Base-by-base conservation (phyloP, 2,329 filamentous ascomycete species). In the Stagonosporopsis vannaccii region DNA sequence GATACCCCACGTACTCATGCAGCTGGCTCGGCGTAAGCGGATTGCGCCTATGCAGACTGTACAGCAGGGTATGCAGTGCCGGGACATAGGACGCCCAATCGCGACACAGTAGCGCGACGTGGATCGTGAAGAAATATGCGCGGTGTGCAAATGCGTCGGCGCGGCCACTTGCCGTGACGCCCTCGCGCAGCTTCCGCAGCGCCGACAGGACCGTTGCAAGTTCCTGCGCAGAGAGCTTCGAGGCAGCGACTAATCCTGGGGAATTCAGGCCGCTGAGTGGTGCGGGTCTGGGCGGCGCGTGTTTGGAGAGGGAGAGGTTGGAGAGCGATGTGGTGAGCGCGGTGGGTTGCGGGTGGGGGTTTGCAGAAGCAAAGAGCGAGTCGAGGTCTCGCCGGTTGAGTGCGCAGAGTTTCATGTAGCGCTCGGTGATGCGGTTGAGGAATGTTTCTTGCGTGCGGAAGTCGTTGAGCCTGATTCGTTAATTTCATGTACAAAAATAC, bases 11-110 rank as follows among this genome's bases (percentile, higher is more conserved):
- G 47, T 96, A 89, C 68, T 98, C 95, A 44, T 88, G 85, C 4
- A 92, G 77, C 70, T 97, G 92, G 6, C 89, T 81, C 2, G 82
- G 79, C 0, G 89, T 86, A 19, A 98, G 84, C 4, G 88, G 87
- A 45, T 87, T 85, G 2, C 81, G 75, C 0, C 83, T 80, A 66
- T 96, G 90, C 59, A 98, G 87, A 7, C 79, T 78, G 40, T 87
- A 84, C 12, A 99, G 81, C 2, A 97, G 84, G 67, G 96, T 87
- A 35, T 90, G 84, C 20, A 98, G 85, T 1, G 94, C 92, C 0
- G 94, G 92, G 61, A 94, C 89, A 75, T 98, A 99, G 1, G 92
- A 92, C 65, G 96, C 91, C 65, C 89, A 90, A 66, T 96, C 89
- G 61, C 88, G 87, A 54, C 90, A 87, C 30, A 97, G 84, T 60